phyloP scores from a whole-genome alignment of 2,329 filamentous ascomycete species.

The Clonostachys rhizophaga region DNA sequence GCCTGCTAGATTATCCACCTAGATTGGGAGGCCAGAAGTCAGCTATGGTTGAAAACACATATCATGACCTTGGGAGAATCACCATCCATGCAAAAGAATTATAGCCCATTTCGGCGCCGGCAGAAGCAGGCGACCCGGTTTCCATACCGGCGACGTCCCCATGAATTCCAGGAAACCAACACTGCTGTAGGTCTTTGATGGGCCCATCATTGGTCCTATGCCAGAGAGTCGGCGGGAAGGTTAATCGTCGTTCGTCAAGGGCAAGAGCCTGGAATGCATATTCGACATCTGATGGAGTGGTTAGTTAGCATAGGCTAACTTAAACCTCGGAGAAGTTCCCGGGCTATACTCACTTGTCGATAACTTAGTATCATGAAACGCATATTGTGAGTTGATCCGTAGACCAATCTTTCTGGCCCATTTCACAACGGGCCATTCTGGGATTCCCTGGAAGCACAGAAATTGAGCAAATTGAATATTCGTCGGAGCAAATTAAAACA shows the following conservation, averaged over 20 bases:
- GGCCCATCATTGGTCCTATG: neutral
- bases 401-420: neutral
- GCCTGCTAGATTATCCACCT: neutral
- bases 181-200: neutral
- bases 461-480: neutral
- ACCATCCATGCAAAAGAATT: neutral
- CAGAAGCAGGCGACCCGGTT: neutral
- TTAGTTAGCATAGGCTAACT: too few relatives aligned
- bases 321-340: too few relatives aligned
- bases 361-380: neutral
- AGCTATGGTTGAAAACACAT: too few relatives aligned
- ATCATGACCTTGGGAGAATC: neutral
- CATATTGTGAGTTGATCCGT: neutral
- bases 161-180: neutral
- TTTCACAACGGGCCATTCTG: neutral
- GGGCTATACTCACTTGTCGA: neutral
- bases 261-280: neutral
- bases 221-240: neutral
- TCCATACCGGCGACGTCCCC: neutral
- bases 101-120: neutral
- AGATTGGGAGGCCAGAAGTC: neutral
- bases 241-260: neutral
- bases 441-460: neutral
- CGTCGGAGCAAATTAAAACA: neutral
- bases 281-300: neutral